phyloP scores from a whole-genome alignment of 176 grass and related monocot species.

The Triticum monococcum region DNA sequence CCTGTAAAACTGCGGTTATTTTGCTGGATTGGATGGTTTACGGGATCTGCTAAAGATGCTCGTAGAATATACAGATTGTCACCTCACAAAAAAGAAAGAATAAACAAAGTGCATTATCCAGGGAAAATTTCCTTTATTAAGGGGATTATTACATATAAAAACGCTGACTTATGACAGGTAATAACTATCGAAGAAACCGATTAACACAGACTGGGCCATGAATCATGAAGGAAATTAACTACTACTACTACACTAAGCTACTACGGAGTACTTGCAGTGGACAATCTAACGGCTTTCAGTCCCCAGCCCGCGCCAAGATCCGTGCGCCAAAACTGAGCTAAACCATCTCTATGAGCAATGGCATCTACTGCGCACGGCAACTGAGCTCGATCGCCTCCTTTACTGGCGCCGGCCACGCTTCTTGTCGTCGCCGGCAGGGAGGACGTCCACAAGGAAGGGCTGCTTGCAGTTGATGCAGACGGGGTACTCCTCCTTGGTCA shows the following conservation, averaged over 20 bases:
- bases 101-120: too few species aligned
- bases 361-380: slow-evolving; percentile 27
- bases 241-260: background rate
- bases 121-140: too few species aligned
- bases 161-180: background rate
- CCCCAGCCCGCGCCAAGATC: background rate
- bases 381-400: background rate
- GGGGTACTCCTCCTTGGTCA: slow-evolving; percentile 53
- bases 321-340: background rate
- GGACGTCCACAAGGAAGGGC: slow-evolving; percentile 45
- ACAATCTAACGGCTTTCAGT: slow-evolving; percentile 38
- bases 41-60: too few species aligned
- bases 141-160: too few species aligned
- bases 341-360: slow-evolving; percentile 17
- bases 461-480: slow-evolving; percentile 71
- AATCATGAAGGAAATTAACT: background rate
- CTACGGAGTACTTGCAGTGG: slow-evolving; percentile 4
- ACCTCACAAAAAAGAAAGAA: too few species aligned
- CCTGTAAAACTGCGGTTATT: too few species aligned
- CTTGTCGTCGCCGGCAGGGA: slow-evolving; percentile 25
- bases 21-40: too few species aligned
- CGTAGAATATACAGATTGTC: too few species aligned
- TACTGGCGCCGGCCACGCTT: slow-evolving; percentile 38
- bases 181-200: background rate
- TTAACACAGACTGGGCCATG: background rate